Evolutionary conservation across 768 basidiomycete genomes (phyloP).

Genomic region (Solioccasus polychromus): DNA sequence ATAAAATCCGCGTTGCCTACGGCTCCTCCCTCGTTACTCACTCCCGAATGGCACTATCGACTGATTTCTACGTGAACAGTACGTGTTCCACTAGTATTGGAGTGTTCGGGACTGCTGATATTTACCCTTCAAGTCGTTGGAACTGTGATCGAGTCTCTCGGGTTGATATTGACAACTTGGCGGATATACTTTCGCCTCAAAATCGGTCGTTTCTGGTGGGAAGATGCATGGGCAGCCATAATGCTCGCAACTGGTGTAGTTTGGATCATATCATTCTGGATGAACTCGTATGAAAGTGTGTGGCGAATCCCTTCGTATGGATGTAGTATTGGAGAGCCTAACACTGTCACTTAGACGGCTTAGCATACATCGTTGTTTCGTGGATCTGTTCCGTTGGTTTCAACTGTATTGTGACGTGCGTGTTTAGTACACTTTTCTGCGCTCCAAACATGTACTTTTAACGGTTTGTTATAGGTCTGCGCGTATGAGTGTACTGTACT

Average conservation of each 20-base stretch:
- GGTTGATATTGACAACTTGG: slow-evolving; percentile 2
- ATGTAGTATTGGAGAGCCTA: not conserved
- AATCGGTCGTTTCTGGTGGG: slow-evolving; percentile 13
- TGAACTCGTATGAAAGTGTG: not conserved
- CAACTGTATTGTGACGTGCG: slow-evolving; percentile 2
- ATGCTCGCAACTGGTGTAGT: not conserved
- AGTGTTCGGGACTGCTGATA: not conserved
- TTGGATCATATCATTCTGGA: slow-evolving; percentile 3
- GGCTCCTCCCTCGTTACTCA: not conserved
- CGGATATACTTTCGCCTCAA: slow-evolving; percentile 6
- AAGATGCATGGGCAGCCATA: slow-evolving; percentile 11
- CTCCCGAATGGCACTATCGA: not conserved
- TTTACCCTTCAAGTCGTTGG: not conserved
- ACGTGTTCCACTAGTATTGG: not conserved
- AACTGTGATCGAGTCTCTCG: not conserved
- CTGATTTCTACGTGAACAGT: not conserved
- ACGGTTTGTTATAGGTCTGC: slow-evolving; percentile 3
- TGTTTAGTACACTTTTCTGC: not conserved
- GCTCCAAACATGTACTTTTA: not conserved
- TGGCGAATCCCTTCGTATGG: not conserved
- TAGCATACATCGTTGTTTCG: not conserved
- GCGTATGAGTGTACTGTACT: slow-evolving; percentile 16
- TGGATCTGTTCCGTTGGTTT: slow-evolving; percentile 4
- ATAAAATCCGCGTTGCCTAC: too few relatives aligned
- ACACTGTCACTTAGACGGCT: not conserved